Percentiles rank a stretch among this genome's conserved stretches.
These are phyloP conservation scores for Hymenoscyphus infarciens DNA, from an alignment of 2,329 filamentous ascomycete species.

Conservation along the genomic window DNA sequence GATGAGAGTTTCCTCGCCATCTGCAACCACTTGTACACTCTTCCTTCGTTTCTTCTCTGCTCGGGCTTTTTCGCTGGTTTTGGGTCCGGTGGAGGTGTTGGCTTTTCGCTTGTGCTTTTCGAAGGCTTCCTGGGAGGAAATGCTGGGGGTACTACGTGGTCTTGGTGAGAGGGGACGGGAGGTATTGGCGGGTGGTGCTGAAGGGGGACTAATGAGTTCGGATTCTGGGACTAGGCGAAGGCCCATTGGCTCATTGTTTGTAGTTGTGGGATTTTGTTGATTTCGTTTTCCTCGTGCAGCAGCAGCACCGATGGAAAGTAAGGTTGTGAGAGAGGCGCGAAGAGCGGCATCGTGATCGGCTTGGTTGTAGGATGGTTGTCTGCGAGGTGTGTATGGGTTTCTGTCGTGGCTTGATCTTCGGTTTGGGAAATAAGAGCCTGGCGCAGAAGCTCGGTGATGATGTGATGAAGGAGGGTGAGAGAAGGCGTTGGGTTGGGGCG, in stretches of 20 bases:
- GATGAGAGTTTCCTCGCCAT: conserved; percentile 41
- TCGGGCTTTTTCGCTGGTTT: conserved; percentile 30
- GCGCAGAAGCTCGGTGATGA: conserved; percentile 41
- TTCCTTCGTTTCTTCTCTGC: conserved; percentile 48
- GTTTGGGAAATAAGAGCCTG: conserved; percentile 27
- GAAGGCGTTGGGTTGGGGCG: conserved; percentile 88
- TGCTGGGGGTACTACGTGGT: conserved; percentile 26
- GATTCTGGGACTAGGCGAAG: conserved; percentile 58
- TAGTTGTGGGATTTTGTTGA: conserved; percentile 25
- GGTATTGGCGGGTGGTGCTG: conserved; percentile 31
- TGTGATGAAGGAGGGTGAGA: conserved; percentile 68
- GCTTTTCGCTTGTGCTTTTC: conserved; percentile 51
- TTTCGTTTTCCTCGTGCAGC: conserved; percentile 75
- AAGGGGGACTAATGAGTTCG: conserved; percentile 45
- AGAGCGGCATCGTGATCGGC: conserved; percentile 91
- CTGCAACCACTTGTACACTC: conserved; percentile 37
- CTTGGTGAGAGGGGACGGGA: conserved; percentile 28
- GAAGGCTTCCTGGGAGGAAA: conserved; percentile 27
- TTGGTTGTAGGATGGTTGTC: conserved; percentile 55
- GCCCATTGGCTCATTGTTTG: conserved; percentile 42
- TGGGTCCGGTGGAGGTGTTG: conserved; percentile 27
- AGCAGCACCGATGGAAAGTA: conserved; percentile 91
- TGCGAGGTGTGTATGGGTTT: conserved; percentile 38
- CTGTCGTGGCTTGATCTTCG: conserved; percentile 37
- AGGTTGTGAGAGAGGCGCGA: conserved; percentile 86